Evolutionary conservation across 2,329 filamentous ascomycete species (phyloP).

Genomic region (Cladosporium cucumerinum): DNA sequence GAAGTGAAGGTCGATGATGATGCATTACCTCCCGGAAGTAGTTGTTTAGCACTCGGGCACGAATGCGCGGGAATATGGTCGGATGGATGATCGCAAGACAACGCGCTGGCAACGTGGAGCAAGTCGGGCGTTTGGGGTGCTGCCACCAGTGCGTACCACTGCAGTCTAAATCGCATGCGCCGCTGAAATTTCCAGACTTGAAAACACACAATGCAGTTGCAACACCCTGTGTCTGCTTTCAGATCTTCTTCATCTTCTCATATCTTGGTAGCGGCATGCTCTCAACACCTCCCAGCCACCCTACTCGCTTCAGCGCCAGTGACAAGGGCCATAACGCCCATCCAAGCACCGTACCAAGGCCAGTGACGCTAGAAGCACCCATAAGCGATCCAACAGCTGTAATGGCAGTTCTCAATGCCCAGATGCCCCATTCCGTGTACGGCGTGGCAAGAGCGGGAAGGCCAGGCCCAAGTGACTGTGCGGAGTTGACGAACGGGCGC

Average conservation of each 20-base stretch:
- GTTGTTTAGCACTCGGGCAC: no score
- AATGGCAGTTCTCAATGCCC: background rate
- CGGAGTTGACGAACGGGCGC: conserved; percentile 25
- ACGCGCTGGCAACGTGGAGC: no score
- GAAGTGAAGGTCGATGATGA: no score
- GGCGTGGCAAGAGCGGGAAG: conserved; percentile 29
- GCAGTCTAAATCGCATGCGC: no score
- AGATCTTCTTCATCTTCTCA: conserved; percentile 6
- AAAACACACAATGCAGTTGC: no score
- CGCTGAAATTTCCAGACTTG: no score
- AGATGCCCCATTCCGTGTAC: conserved; percentile 21
- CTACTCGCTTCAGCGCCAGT: background rate
- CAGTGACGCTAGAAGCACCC: background rate
- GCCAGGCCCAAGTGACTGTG: conserved; percentile 32
- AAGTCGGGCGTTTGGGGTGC: no score
- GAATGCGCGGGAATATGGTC: no score
- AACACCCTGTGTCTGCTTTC: no score
- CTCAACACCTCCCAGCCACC: conserved; percentile 7
- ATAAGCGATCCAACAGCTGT: background rate
- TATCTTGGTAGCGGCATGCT: conserved; percentile 5
- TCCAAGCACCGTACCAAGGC: background rate
- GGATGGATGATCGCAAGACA: no score
- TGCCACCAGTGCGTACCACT: no score
- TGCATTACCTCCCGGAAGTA: no score
- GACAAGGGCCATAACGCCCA: conserved; percentile 1